Percentiles rank a stretch among this genome's conserved stretches.
Evolutionary conservation across 306 rosid genomes (phyloP).

Genomic region (Hippophae rhamnoides): DNA sequence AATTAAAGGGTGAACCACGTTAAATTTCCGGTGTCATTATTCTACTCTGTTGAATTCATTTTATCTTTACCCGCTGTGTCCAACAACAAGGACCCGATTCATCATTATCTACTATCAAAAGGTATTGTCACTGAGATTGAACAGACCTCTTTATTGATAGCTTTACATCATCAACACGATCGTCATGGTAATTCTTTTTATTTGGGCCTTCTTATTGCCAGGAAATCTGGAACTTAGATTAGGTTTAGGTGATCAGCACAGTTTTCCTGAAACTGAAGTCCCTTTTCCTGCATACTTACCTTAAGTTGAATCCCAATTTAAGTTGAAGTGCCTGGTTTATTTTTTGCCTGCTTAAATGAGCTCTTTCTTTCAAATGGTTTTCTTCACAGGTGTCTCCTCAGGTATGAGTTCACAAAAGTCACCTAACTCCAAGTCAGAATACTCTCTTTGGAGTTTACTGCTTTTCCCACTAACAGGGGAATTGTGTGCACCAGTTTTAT

Average conservation of each 20-base stretch:
- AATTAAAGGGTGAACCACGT: too few relatives aligned
- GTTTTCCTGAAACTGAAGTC: slow-evolving; percentile 43
- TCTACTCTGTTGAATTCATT: too few relatives aligned
- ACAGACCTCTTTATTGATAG: slow-evolving; percentile 40
- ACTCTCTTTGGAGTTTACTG: slow-evolving; percentile 70
- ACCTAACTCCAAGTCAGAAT: slow-evolving; percentile 89
- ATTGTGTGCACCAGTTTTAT: slow-evolving; percentile 28
- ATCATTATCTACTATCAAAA: slow-evolving; percentile 38
- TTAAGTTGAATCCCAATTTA: slow-evolving; percentile 45
- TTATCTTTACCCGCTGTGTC: too few relatives aligned
- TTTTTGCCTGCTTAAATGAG: slow-evolving; percentile 57
- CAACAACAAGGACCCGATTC: slow-evolving; percentile 39
- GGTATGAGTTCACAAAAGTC: slow-evolving; percentile 83
- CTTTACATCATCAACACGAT: slow-evolving; percentile 53
- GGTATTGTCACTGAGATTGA: slow-evolving; percentile 46
- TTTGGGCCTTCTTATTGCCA: slow-evolving; percentile 42
- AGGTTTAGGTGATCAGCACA: slow-evolving; percentile 28
- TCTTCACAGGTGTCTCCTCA: slow-evolving; percentile 41
- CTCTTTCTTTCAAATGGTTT: slow-evolving; percentile 62
- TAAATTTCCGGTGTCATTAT: too few relatives aligned
- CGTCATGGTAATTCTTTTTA: slow-evolving; percentile 47
- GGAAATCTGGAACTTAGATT: slow-evolving; percentile 36
- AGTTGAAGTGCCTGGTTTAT: slow-evolving; percentile 32
- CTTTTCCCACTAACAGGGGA: slow-evolving; percentile 66
- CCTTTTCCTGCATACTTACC: slow-evolving; percentile 43